phyloP scores from a whole-genome alignment of 345 rosid genomes.

The Camelina sativa region DNA sequence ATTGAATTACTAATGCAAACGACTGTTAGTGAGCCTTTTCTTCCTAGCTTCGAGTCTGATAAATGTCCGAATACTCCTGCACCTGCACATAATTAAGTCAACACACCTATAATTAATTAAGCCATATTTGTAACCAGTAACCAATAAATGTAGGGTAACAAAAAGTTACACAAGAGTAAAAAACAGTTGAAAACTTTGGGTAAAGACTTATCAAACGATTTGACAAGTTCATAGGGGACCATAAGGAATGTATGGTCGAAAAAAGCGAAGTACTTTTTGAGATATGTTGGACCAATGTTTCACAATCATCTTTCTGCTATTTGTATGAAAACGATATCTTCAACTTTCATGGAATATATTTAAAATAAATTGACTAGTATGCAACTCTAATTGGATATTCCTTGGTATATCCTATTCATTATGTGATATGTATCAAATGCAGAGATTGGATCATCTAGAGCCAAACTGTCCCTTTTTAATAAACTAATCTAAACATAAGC shows the following conservation, averaged over 20 bases:
- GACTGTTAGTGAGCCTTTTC: constrained; percentile 84
- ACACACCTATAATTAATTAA: constrained; percentile 4
- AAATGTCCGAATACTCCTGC: constrained; percentile 94
- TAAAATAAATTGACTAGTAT: background rate
- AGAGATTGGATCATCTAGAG: constrained; percentile 11
- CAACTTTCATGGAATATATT: constrained; percentile 3
- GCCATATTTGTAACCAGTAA: constrained; percentile 11
- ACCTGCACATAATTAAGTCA: constrained; percentile 51
- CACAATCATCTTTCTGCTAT: background rate
- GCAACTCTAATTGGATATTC: constrained; percentile 40
- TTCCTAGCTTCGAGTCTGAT: constrained; percentile 85
- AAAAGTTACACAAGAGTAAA: background rate
- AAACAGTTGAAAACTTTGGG: background rate
- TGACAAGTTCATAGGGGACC: constrained; percentile 15
- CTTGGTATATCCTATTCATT: constrained; percentile 26
- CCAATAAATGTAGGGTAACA: background rate
- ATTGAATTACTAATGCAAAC: constrained; percentile 76
- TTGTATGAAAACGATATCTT: constrained; percentile 25
- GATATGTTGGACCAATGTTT: constrained; percentile 30
- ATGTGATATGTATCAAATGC: background rate
- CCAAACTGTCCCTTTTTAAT: background rate
- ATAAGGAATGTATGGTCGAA: background rate
- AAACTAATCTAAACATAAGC: constrained; percentile 26
- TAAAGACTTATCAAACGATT: background rate
- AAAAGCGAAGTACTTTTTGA: constrained; percentile 26